These are phyloP conservation scores for Phytopythium delawarense DNA, from an alignment of 352 stramenopile genomes.

Conservation along the genomic window DNA sequence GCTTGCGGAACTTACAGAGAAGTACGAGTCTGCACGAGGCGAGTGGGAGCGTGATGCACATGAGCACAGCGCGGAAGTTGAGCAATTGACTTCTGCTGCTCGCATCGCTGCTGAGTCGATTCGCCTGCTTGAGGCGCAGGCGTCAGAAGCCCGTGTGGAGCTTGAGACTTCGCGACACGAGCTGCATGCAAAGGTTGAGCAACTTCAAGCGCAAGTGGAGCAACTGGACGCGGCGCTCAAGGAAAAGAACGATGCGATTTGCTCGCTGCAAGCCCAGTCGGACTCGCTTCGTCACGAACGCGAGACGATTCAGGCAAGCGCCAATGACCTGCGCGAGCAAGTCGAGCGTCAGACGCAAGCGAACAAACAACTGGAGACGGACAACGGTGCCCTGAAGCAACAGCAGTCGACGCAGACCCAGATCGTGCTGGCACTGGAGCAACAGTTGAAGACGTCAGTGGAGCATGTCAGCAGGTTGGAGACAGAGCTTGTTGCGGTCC, in stretches of 20 bases:
- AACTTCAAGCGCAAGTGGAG: conserved; percentile 13
- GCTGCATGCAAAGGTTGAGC: conserved; percentile 12
- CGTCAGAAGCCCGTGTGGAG: background rate
- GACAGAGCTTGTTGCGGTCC: conserved; percentile 10
- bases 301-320: conserved; percentile 47
- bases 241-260: conserved; percentile 44
- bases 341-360: conserved; percentile 30
- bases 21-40: background rate
- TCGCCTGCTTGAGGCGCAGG: background rate
- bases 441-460: background rate
- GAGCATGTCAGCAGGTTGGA: conserved; percentile 23
- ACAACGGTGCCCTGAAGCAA: conserved; percentile 20
- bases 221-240: conserved; percentile 6
- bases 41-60: background rate
- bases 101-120: background rate
- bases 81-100: background rate
- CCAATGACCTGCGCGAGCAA: conserved; percentile 40
- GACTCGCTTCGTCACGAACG: conserved; percentile 62
- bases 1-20: background rate
- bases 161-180: background rate
- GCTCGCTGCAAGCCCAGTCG: conserved; percentile 49
- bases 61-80: background rate
- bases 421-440: background rate
- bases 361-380: conserved; percentile 20
- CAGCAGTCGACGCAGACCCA: conserved; percentile 4